Percentiles rank a stretch among this genome's conserved stretches.
Conservation (phyloP, 2,329 filamentous ascomycete genomes). For the Ilyonectria robusta region DNA sequence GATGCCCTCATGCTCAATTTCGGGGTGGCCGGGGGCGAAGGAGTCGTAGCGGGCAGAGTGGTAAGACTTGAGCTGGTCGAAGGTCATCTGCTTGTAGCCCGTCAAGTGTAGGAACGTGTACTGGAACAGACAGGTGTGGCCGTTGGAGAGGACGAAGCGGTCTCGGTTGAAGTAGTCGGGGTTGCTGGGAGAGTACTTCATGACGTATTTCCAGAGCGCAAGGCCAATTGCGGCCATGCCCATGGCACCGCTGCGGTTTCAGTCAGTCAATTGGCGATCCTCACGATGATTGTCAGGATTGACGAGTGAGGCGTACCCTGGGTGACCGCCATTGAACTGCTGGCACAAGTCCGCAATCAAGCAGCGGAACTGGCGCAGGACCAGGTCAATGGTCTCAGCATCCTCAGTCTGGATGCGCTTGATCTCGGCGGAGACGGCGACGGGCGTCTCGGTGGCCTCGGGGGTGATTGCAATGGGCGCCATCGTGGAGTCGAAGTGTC, state of each 20-base stretch:
- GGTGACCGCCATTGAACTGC: conserved; percentile 79
- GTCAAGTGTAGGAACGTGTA: conserved; percentile 67
- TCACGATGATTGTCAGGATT: conserved; percentile 30
- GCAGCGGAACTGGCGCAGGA: conserved; percentile 72
- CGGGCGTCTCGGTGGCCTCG: conserved; percentile 37
- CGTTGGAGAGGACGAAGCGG: conserved; percentile 74
- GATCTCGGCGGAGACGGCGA: conserved; percentile 37
- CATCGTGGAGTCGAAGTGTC: conserved; percentile 33
- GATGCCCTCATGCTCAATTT: conserved; percentile 70
- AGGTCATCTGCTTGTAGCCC: conserved; percentile 68
- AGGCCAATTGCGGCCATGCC: conserved; percentile 75
- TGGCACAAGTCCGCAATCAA: conserved; percentile 79
- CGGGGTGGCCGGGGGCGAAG: conserved; percentile 69
- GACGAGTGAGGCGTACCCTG: conserved; percentile 63
- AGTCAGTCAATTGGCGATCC: background rate
- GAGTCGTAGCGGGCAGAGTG: conserved; percentile 60
- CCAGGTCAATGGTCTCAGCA: conserved; percentile 57
- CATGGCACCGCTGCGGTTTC: conserved; percentile 59
- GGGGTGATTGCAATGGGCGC: conserved; percentile 43
- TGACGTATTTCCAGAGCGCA: conserved; percentile 72
- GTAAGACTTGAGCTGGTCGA: conserved; percentile 71
- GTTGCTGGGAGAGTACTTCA: conserved; percentile 71
- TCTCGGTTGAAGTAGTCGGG: conserved; percentile 73
- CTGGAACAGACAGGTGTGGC: conserved; percentile 68
- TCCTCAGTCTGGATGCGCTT: conserved; percentile 47